These are phyloP conservation scores for Hippophae gyantsensis DNA, from an alignment of 306 rosid species.

Conservation along the genomic window DNA sequence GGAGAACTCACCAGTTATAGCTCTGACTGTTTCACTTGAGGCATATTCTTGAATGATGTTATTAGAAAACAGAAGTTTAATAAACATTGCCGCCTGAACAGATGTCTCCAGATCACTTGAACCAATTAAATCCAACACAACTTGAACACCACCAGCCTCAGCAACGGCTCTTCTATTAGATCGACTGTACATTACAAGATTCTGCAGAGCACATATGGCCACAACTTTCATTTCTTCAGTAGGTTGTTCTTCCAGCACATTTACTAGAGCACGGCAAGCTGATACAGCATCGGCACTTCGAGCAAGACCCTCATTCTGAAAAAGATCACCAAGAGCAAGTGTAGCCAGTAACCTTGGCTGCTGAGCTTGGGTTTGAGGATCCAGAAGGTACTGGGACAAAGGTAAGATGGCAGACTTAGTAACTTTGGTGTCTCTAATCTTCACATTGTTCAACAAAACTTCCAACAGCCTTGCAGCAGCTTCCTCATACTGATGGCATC, in stretches of 20 bases:
- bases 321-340: slow-evolving; percentile 94
- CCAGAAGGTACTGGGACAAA: slow-evolving; percentile 92
- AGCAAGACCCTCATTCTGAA: slow-evolving; percentile 92
- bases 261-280: slow-evolving; percentile 96
- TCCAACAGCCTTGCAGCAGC: slow-evolving; percentile 92
- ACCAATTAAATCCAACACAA: slow-evolving; percentile 89
- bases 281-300: slow-evolving; percentile 91
- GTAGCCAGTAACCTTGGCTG: slow-evolving; percentile 94
- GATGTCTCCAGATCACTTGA: slow-evolving; percentile 92
- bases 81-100: slow-evolving; percentile 93
- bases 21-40: slow-evolving; percentile 95
- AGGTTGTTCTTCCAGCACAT: slow-evolving; percentile 97
- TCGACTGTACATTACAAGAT: slow-evolving; percentile 96
- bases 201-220: slow-evolving; percentile 94
- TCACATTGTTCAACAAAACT: slow-evolving; percentile 84
- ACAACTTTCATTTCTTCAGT: slow-evolving; percentile 99
- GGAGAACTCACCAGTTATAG: slow-evolving; percentile 73
- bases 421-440: slow-evolving; percentile 89
- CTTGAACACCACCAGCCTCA: slow-evolving; percentile 99
- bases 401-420: slow-evolving; percentile 83
- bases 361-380: slow-evolving; percentile 98
- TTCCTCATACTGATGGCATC: slow-evolving; percentile 94
- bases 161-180: slow-evolving; percentile 97
- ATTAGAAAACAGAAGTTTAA: slow-evolving; percentile 93
- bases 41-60: slow-evolving; percentile 97